These are phyloP conservation scores for Ascoidea asiatica DNA, from an alignment of 805 yeast genomes.

Conservation along the genomic window DNA sequence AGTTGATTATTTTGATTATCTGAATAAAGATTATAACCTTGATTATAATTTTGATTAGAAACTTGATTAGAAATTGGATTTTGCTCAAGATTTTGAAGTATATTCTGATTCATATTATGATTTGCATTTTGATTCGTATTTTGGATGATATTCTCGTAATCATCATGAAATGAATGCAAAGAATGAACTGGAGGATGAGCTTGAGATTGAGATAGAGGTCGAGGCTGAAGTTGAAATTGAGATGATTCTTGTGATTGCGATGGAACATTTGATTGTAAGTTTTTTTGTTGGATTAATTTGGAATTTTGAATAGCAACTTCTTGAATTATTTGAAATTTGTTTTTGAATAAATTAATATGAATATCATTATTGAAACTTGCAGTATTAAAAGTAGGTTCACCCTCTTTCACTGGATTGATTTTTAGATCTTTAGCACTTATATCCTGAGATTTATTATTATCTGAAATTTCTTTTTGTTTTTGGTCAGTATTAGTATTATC, in stretches of 20 bases:
- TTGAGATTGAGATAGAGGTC: background rate
- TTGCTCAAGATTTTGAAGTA: no score
- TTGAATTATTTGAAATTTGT: conserved; percentile 2
- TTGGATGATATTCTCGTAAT: no score
- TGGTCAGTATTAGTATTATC: no score
- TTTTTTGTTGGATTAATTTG: conserved; percentile 3
- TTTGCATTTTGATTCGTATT: no score
- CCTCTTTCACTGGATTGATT: background rate
- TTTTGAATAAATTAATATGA: conserved; percentile 5
- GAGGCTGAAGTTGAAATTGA: background rate
- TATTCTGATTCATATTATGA: no score
- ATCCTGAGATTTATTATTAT: background rate
- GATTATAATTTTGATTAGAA: no score
- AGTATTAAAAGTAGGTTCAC: conserved; percentile 6
- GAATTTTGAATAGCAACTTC: conserved; percentile 1
- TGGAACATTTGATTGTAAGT: conserved; percentile 1
- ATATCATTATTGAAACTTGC: conserved; percentile 8
- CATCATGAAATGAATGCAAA: no score
- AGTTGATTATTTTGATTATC: no score
- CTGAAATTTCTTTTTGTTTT: no score
- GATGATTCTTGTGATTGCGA: background rate
- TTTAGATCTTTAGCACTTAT: no score
- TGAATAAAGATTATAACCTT: no score
- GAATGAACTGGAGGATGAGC: background rate
- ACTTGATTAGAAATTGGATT: no score